A percentile compares a stretch with the other conserved stretches of the same genome.
phyloP scores from a whole-genome alignment of 1,284 basidiomycete genomes.

The Apiotrichum brassicae region DNA sequence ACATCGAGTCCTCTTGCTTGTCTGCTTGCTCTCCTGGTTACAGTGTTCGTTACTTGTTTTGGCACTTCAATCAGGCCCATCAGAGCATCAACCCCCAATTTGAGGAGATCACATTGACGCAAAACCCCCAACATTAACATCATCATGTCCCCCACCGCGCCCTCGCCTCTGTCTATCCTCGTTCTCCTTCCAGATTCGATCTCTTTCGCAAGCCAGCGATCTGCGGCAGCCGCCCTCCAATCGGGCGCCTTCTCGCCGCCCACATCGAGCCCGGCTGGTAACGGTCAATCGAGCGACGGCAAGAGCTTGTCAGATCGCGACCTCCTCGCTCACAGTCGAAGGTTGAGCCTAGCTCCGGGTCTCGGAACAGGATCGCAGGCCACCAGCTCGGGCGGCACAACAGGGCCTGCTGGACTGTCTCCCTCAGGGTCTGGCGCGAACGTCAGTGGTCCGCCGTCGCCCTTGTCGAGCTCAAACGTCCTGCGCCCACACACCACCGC shows the following conservation, averaged over 20 bases:
- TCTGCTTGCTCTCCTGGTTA: too few relatives aligned
- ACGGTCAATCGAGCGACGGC: too few relatives aligned
- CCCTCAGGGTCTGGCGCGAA: not conserved
- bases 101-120: too few relatives aligned
- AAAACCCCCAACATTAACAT: too few relatives aligned
- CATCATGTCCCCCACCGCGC: too few relatives aligned
- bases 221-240: conserved; percentile 15
- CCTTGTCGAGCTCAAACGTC: not conserved
- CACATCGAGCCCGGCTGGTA: not conserved
- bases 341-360: conserved; percentile 35
- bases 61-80: too few relatives aligned
- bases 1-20: too few relatives aligned
- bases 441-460: not conserved
- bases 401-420: too few relatives aligned
- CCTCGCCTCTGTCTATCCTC: conserved; percentile 24
- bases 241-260: conserved; percentile 3
- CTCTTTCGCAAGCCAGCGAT: conserved; percentile 12
- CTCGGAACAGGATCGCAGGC: conserved; percentile 26
- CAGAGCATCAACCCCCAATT: too few relatives aligned
- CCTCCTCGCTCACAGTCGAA: conserved; percentile 26
- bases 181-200: conserved; percentile 31
- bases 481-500: not conserved
- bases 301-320: too few relatives aligned
- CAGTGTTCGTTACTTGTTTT: too few relatives aligned
- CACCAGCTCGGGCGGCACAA: too few relatives aligned